phyloP scores from a whole-genome alignment of 495 filamentous ascomycete species.

The Aspergillus incahuasiensis region DNA sequence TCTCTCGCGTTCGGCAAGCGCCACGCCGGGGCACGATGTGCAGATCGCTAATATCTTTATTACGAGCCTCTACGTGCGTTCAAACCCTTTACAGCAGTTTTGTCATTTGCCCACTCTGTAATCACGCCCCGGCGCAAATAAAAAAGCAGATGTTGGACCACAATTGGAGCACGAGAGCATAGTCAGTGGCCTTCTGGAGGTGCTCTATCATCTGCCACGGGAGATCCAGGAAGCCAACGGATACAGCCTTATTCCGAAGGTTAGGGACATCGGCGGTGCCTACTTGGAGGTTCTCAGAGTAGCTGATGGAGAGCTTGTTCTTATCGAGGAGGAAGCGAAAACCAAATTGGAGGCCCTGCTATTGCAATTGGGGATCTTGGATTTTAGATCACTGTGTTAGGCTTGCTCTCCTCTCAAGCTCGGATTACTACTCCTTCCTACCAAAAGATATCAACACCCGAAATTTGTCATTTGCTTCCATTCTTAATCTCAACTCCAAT shows the following conservation, averaged over 20 bases:
- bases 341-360: neutral
- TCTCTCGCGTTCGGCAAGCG: neutral
- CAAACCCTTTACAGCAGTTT: neutral
- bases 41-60: slow-evolving; percentile 2
- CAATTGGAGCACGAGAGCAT: too few species aligned
- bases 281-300: neutral
- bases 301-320: neutral
- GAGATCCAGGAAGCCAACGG: neutral
- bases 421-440: too few species aligned
- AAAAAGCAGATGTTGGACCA: too few species aligned
- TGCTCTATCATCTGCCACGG: neutral
- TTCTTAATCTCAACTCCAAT: too few species aligned
- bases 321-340: neutral
- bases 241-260: neutral
- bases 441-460: too few species aligned
- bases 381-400: too few species aligned
- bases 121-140: too few species aligned
- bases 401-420: too few species aligned
- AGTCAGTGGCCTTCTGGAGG: too few species aligned
- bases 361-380: neutral
- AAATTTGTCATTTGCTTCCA: too few species aligned
- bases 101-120: neutral
- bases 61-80: neutral
- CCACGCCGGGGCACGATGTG: neutral
- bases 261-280: neutral